phyloP scores from a whole-genome alignment of 345 rosid genomes.

The Citrus sinensis region DVS_A1.0 CM039165.1:25379501-25380000 shows the following conservation, averaged over 20 bases:
- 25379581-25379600: conserved; percentile 71
- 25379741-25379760: not conserved
- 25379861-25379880: not conserved
- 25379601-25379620: conserved; percentile 67
- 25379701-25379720: conserved; percentile 39
- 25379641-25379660: conserved; percentile 76
- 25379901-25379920: conserved; percentile 70
- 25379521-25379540: not conserved
- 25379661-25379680: conserved; percentile 95
- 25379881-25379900: not conserved
- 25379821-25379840: not conserved
- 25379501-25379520: too few species aligned
- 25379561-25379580: conserved; percentile 69
- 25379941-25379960: conserved; percentile 90
- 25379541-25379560: not conserved
- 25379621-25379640: conserved; percentile 86
- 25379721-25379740: not conserved
- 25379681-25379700: conserved; percentile 67
- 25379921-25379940: conserved; percentile 75
- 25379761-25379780: not conserved
- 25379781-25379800: too few species aligned
- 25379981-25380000: not conserved
- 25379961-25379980: conserved; percentile 87
- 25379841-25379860: not conserved
- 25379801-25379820: conserved; percentile 50